Base-by-base conservation (phyloP, 225 moss, liverwort and hornwort species). In the Climacium dendroides region DNA sequence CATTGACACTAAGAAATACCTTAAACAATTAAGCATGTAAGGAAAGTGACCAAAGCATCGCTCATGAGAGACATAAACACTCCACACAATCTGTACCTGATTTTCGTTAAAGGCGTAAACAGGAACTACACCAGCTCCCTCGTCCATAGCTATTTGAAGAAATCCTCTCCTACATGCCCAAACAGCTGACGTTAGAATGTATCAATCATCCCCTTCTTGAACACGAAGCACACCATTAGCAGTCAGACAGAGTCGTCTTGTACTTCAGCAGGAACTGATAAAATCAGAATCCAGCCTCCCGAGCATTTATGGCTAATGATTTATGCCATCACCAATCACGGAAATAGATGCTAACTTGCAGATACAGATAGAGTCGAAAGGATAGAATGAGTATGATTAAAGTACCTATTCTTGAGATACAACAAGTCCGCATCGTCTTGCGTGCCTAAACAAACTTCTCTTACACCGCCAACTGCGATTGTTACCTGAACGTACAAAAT, bases 101-200 rank as follows among this genome's bases (percentile, higher is more conserved):
- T 98, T 96, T 90, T 98, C 96, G 60, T 95, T 96, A 47, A 96
- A 98, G 25, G 95, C 95, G 62, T 98, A 98, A 11, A 98, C 96
- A 47, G 97, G 97, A 35, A 98, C 93, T 57, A 98, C 95, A 43
- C 96, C 96, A 6, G 93, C 93, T 52, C 92, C 90, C 86, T 98
- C 96, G 53, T 95, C 90, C 85, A 96, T 91, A n/a, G 96, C 97
- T 71, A 96, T 93, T 85, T 91, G 93, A 62, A 94, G 93, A 76
- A 98, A 98, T 32, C 96, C 96, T 34, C 91, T 96, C 89, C 96
- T 97, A 91, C 63, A 81, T 63, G 64, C 45, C 59, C 55, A 75
- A 79, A 55, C 80, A 83, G 45, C 61, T 86, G n/a, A 57, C 19
- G 54, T 72, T 43, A 87, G 84, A 64, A 84, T 65, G 58, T 59